Percentiles rank a stretch among this genome's conserved stretches.
These are phyloP conservation scores for Xylariomycetidae sp. DNA, from an alignment of 2,329 filamentous ascomycete genomes.

Conservation along the genomic window DNA sequence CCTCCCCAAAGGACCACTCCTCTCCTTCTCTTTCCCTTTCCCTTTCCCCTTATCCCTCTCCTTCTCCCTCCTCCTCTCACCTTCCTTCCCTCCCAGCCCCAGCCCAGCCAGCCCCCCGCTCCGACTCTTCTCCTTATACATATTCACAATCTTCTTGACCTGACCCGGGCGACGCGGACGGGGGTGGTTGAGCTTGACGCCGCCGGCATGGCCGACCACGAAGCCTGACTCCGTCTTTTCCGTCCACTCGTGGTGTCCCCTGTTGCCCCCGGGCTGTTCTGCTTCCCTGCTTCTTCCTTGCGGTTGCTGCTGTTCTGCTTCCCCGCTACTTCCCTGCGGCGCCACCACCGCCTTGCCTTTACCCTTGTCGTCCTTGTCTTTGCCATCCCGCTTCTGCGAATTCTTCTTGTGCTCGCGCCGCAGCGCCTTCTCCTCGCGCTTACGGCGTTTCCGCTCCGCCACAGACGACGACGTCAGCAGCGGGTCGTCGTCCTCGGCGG, in stretches of 20 bases:
- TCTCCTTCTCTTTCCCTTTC: neutral
- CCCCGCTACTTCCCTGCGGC: too few species aligned
- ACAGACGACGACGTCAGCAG: too few species aligned
- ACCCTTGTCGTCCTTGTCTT: slow-evolving; percentile 3
- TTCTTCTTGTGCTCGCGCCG: slow-evolving; percentile 11
- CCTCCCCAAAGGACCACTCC: slow-evolving; percentile 2
- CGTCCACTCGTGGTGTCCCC: slow-evolving; percentile 18
- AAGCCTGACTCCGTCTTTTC: slow-evolving; percentile 29
- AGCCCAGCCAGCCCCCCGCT: slow-evolving; percentile 2
- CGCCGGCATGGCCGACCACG: slow-evolving; percentile 21
- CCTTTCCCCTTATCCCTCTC: slow-evolving; percentile 1
- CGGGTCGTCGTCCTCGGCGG: too few species aligned
- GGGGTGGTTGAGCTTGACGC: slow-evolving; percentile 22
- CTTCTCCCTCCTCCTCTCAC: slow-evolving; percentile 3
- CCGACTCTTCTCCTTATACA: slow-evolving; percentile 25
- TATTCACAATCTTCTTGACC: slow-evolving; percentile 25
- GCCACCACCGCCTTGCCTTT: neutral
- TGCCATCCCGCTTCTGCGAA: slow-evolving; percentile 12
- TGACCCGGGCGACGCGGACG: slow-evolving; percentile 24
- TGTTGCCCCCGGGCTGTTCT: slow-evolving; percentile 1
- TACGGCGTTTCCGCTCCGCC: slow-evolving; percentile 16
- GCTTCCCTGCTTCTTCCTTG: slow-evolving; percentile 1
- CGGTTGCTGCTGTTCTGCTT: too few species aligned
- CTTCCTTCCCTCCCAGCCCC: slow-evolving; percentile 8
- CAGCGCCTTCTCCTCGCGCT: slow-evolving; percentile 16